phyloP scores from a whole-genome alignment of 2,329 filamentous ascomycete genomes.

The Fusarium algeriense region DNA sequence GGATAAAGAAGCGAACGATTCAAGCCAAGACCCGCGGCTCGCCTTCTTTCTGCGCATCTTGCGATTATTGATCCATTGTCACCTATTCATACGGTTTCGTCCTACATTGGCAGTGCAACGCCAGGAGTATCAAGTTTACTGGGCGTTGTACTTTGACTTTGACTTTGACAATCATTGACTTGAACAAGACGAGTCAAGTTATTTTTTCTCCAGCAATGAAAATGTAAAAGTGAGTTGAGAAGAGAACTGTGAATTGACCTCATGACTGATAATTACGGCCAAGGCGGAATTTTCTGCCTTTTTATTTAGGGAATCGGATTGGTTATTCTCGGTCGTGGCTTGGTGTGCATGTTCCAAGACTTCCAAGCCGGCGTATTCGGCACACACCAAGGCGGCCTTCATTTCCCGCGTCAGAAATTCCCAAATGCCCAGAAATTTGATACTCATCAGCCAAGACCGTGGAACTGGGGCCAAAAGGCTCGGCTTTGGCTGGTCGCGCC shows the following conservation, averaged over 20 bases:
- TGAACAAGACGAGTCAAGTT: slow-evolving; percentile 1
- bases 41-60: slow-evolving; percentile 1
- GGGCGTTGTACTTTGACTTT: slow-evolving; percentile 28
- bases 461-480: slow-evolving; percentile 41
- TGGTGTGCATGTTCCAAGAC: slow-evolving; percentile 37
- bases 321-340: slow-evolving; percentile 20
- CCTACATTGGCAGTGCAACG: slow-evolving; percentile 40
- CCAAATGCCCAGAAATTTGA: slow-evolving; percentile 39
- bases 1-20: slow-evolving; percentile 32
- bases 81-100: slow-evolving; percentile 27
- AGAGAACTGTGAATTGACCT: slow-evolving; percentile 1
- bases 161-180: neutral
- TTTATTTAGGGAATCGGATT: slow-evolving; percentile 16
- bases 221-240: slow-evolving; percentile 1
- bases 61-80: slow-evolving; percentile 26
- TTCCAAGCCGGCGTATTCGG: slow-evolving; percentile 47
- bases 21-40: slow-evolving; percentile 29
- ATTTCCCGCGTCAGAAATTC: slow-evolving; percentile 41
- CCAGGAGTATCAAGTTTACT: slow-evolving; percentile 30
- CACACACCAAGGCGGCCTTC: slow-evolving; percentile 44
- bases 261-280: slow-evolving; percentile 19
- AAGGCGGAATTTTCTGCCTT: slow-evolving; percentile 22
- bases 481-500: slow-evolving; percentile 31
- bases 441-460: slow-evolving; percentile 46
- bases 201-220: neutral